A percentile compares a stretch with the other conserved stretches of the same genome.
Evolutionary conservation across 768 basidiomycete species (phyloP).

Genomic region (Baorangia bicolor): DNA sequence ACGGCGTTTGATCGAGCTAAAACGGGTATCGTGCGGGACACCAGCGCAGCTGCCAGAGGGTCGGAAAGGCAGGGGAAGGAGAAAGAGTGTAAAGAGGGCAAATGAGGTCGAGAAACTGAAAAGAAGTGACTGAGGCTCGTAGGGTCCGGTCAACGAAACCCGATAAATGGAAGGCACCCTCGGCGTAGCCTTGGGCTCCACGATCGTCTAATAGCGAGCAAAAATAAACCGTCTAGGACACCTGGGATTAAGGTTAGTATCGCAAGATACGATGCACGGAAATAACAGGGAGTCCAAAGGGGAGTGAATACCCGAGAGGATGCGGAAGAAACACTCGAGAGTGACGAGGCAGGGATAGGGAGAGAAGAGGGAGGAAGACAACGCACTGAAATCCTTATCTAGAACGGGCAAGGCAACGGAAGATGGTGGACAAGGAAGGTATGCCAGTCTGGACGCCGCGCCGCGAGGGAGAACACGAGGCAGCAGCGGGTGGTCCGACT

Average conservation of each 20-base stretch:
- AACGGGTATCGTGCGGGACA: neutral
- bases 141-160: conserved; percentile 26
- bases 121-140: conserved; percentile 3
- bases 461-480: conserved; percentile 22
- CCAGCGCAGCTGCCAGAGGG: neutral
- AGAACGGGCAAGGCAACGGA: neutral
- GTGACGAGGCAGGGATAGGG: neutral
- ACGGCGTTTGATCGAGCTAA: neutral
- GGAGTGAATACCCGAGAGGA: neutral
- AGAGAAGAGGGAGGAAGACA: neutral
- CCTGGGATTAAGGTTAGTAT: conserved; percentile 11
- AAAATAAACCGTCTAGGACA: conserved; percentile 6
- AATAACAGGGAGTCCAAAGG: conserved; percentile 3
- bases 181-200: conserved; percentile 18
- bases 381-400: conserved; percentile 16
- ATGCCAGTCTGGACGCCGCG: conserved; percentile 2
- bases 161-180: conserved; percentile 11
- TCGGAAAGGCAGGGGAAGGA: neutral
- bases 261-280: conserved; percentile 2
- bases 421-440: neutral
- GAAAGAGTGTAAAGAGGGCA: neutral
- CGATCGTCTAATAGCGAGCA: conserved; percentile 4
- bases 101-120: conserved; percentile 17
- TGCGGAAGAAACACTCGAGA: neutral
- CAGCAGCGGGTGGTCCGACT: conserved; percentile 6